Evolutionary conservation across 2,329 filamentous ascomycete genomes (phyloP), one percentile per base, ranked within the genome.

Genomic region (Cladophialophora yegresii): DNA sequence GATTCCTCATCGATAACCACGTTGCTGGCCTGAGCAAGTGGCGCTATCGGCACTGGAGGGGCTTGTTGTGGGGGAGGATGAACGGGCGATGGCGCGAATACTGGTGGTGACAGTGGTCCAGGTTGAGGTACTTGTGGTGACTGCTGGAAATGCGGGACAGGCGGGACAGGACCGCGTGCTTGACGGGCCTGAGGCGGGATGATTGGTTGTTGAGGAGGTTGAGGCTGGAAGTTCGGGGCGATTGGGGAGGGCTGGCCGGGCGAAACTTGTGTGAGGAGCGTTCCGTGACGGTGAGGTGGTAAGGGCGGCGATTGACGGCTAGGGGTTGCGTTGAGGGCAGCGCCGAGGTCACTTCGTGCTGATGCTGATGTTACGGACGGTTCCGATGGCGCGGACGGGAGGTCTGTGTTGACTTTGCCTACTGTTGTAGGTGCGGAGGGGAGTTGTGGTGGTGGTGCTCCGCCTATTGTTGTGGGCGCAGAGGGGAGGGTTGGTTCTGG

Each of bases 1-100:
- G 89, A 82, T 64, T 92, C 89, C 68, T 96, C 91, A 10, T 89
- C 83, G 4, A 81, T 71, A 5, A 73, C 71, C n/a, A 59, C 66
- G 40, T 65, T 66, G 16, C 56, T 60, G 6, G 71, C 65, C 50
- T 68, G 63, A 32, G 72, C 69, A n/a, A 71, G 62, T 28, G 69
- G 58, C 23, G 67, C 28, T 20, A 70, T 72, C 16, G 36, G 12
- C 32, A 30, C 47, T 12, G 45, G 47, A 20, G 51, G 20, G 20
- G 26, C 26, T 28, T 57, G 49, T 6, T 28, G 51, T 4, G 51
- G 51, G 6, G 56, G 55, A 32, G 64, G 62, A 36, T 68, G 65
- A 22, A 65, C 54, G 4, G 67, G 66, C 20, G 57, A 58, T 1
- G 68, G 66, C 8, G 63, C 58, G 36, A 54, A 12, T 16, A 67